A percentile compares a stretch with the other conserved stretches of the same genome.
Conservation (phyloP, 108 stramenopile species). For the Schizochytrium sp. region DNA sequence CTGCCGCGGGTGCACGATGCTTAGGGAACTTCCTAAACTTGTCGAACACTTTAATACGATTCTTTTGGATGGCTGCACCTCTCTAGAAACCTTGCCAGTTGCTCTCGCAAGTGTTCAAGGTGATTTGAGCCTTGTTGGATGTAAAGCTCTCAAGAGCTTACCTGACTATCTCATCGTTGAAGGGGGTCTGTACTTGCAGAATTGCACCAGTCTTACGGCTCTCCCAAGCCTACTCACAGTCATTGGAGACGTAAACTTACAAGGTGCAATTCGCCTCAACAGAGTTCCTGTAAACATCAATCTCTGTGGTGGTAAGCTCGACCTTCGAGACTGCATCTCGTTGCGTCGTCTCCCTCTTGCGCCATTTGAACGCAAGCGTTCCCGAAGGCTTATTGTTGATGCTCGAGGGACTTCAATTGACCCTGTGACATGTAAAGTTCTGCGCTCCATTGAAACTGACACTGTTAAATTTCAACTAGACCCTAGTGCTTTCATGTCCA, state of each 20-base stretch:
- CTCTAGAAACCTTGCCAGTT: slow-evolving; percentile 15
- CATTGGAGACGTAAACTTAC: background rate
- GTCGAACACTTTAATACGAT: background rate
- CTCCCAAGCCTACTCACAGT: background rate
- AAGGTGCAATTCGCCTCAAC: background rate
- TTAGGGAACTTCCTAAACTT: background rate
- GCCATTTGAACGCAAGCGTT: background rate
- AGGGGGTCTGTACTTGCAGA: background rate
- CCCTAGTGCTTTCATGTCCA: background rate
- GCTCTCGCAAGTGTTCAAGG: background rate
- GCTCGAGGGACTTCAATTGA: background rate
- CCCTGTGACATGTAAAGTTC: background rate
- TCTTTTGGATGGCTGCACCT: background rate
- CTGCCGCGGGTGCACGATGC: slow-evolving; percentile 15
- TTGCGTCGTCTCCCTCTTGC: background rate
- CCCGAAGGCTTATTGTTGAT: background rate
- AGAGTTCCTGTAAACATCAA: background rate
- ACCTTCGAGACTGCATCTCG: slow-evolving; percentile 45
- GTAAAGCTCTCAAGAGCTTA: background rate
- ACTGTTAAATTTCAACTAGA: background rate
- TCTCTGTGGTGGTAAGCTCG: background rate
- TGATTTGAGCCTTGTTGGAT: background rate
- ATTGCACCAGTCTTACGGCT: background rate
- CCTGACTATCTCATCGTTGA: slow-evolving; percentile 13
- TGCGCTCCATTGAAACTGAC: background rate